Conservation (phyloP, 345 rosid species). For the Eucalyptus cloeziana region DNA sequence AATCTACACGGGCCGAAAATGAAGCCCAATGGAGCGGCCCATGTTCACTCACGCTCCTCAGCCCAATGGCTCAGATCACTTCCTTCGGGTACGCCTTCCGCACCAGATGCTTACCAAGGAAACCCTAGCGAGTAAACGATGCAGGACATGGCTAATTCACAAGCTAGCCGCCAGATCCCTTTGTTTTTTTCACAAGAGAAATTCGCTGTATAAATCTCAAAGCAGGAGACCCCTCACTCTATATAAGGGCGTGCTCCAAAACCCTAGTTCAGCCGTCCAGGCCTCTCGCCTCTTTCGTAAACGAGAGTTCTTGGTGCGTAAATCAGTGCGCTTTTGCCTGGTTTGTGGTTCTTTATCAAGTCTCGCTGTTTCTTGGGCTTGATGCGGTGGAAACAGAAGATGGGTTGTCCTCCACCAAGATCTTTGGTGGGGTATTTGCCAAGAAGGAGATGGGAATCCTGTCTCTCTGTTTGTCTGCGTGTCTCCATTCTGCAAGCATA, state of each 20-base stretch:
- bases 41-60: neutral
- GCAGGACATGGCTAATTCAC: neutral
- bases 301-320: neutral
- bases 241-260: neutral
- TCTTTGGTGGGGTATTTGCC: neutral
- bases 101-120: neutral
- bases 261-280: neutral
- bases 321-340: neutral
- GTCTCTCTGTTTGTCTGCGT: neutral
- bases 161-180: neutral
- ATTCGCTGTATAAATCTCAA: neutral
- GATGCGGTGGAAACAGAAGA: neutral
- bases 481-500: neutral
- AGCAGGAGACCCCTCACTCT: neutral
- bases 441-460: neutral
- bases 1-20: neutral
- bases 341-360: neutral
- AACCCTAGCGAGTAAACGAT: neutral
- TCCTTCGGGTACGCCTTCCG: neutral
- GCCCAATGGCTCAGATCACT: neutral
- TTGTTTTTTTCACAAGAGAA: neutral
- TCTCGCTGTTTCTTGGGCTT: neutral
- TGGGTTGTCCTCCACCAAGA: neutral
- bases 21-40: neutral
- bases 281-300: neutral